Conservation (phyloP, 78 protist genomes). For the Dictyostelium purpureum region DNA sequence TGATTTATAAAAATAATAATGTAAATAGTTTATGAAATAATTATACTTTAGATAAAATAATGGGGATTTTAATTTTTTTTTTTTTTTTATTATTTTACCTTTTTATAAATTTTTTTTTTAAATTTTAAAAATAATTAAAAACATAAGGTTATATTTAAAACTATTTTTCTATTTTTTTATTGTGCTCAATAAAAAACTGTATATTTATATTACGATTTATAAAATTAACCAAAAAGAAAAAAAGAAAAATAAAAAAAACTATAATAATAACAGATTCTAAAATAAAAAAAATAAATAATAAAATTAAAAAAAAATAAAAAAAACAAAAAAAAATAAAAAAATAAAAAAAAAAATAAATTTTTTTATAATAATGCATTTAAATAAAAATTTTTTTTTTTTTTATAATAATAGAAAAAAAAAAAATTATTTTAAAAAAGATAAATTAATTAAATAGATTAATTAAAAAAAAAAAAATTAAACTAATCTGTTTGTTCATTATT, state of each 20-base stretch:
- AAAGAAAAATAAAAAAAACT: not conserved
- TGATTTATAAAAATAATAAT: too few relatives aligned
- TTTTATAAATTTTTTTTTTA: too few relatives aligned
- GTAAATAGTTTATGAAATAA: too few relatives aligned
- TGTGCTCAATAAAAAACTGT: too few relatives aligned
- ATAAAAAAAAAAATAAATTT: not conserved
- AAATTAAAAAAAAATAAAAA: not conserved
- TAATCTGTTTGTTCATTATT: not conserved
- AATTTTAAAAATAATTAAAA: too few relatives aligned
- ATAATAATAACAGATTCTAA: not conserved
- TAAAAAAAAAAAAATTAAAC: not conserved
- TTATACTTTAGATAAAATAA: too few relatives aligned
- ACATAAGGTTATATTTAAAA: too few relatives aligned
- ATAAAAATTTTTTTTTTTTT: too few relatives aligned
- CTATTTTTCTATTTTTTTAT: too few relatives aligned
- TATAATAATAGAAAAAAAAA: not conserved
- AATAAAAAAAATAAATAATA: not conserved
- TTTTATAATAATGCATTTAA: not conserved
- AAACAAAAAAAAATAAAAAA: not conserved
- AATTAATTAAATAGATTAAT: not conserved
- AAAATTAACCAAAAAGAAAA: not conserved
- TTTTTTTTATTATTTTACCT: too few relatives aligned
- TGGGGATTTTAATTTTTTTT: too few relatives aligned
- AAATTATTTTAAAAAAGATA: not conserved
- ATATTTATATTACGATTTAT: too few relatives aligned